These are phyloP conservation scores for Corymbia citriodora DNA, from an alignment of 441 rosid species.

Conservation along the genomic window DNA sequence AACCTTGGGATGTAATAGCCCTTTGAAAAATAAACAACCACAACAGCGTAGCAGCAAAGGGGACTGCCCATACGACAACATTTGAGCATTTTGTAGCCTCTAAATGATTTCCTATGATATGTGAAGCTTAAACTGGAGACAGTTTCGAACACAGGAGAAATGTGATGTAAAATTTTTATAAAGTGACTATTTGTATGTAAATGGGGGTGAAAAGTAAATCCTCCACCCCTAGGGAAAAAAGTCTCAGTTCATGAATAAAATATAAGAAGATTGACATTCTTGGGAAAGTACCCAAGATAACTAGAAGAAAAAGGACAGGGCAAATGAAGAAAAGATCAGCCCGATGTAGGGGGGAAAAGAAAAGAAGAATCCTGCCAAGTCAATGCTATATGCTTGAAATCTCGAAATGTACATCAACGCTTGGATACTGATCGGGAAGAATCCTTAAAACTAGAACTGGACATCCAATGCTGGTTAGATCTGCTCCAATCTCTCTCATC, in stretches of 20 bases:
- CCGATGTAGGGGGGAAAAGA: neutral
- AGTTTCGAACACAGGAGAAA: neutral
- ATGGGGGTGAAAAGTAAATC: neutral
- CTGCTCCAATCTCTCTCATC: neutral
- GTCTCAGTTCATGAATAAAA: neutral
- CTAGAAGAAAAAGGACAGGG: neutral
- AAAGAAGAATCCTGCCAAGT: neutral
- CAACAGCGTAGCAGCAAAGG: neutral
- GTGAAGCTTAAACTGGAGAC: neutral
- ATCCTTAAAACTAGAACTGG: constrained; percentile 5
- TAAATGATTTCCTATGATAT: neutral
- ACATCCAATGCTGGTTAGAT: neutral
- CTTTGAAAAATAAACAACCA: neutral
- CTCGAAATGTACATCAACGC: constrained; percentile 35
- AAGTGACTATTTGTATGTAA: neutral
- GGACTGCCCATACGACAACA: neutral
- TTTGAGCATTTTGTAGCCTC: neutral
- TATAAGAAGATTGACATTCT: neutral
- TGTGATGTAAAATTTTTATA: neutral
- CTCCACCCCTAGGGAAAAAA: neutral
- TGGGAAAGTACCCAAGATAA: neutral
- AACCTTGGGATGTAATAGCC: neutral
- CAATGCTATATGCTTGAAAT: neutral
- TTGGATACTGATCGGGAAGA: constrained; percentile 49
- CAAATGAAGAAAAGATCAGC: neutral